These are phyloP conservation scores for Alternaria conjuncta DNA, from an alignment of 2,329 filamentous ascomycete species.

Conservation along the genomic window DNA sequence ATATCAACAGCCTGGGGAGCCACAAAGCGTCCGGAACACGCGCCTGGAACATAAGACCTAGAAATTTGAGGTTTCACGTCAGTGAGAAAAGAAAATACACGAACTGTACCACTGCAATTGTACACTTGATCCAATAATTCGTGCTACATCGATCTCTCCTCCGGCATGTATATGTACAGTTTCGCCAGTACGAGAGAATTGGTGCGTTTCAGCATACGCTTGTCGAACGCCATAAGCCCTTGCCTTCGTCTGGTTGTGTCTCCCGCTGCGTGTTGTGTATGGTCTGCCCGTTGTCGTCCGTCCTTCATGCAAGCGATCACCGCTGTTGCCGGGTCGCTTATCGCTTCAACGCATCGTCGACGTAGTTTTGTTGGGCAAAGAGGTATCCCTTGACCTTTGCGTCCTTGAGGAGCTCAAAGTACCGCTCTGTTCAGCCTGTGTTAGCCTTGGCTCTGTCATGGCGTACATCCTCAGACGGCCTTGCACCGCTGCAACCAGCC, in stretches of 20 bases:
- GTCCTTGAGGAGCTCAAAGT: constrained; percentile 77
- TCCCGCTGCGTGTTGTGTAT: background rate
- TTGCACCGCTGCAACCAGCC: background rate
- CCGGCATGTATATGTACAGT: constrained; percentile 40
- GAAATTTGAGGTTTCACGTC: constrained; percentile 3
- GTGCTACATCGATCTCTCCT: constrained; percentile 16
- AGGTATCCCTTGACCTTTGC: constrained; percentile 80
- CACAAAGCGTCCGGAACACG: background rate
- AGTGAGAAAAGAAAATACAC: background rate
- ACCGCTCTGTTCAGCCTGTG: constrained; percentile 66
- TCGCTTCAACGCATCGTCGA: constrained; percentile 44
- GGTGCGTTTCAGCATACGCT: constrained; percentile 7
- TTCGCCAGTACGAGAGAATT: constrained; percentile 28
- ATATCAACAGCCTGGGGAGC: constrained; percentile 5
- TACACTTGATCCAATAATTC: constrained; percentile 5
- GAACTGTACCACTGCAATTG: constrained; percentile 11
- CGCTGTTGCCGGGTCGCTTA: constrained; percentile 6
- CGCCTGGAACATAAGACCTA: background rate
- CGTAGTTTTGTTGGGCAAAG: constrained; percentile 80
- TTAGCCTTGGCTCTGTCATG: constrained; percentile 25
- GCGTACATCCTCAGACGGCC: background rate
- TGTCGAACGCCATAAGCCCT: constrained; percentile 13
- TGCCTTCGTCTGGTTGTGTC: constrained; percentile 9
- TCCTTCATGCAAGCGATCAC: background rate
- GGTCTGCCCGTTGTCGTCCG: background rate